Evolutionary conservation across 2,329 filamentous ascomycete species (phyloP).

Genomic region (Mollisia scopiformis): DNA sequence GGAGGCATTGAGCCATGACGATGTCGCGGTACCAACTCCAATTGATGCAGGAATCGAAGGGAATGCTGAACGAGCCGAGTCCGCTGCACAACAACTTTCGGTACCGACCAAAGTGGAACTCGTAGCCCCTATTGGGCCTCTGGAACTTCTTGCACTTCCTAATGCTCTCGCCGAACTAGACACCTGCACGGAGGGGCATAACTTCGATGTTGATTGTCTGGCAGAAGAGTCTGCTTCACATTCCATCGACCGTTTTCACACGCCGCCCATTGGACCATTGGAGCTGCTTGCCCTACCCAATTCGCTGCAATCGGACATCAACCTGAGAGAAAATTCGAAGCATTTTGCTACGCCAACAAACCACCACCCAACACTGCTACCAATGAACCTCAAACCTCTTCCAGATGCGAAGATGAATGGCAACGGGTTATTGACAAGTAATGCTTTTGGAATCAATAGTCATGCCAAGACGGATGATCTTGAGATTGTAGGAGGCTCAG

Average conservation of each 20-base stretch:
- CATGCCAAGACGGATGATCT: conserved; percentile 10
- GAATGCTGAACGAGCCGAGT: neutral
- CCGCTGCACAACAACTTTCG: neutral
- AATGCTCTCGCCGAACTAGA: conserved; percentile 40
- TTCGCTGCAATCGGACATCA: conserved; percentile 7
- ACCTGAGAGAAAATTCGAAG: too few species aligned
- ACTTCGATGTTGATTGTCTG: conserved; percentile 3
- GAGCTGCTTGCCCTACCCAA: conserved; percentile 20
- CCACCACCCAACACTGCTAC: too few species aligned
- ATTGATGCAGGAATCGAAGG: neutral
- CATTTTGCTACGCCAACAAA: too few species aligned
- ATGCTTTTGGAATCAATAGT: conserved; percentile 12
- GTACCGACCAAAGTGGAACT: neutral
- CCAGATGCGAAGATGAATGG: conserved; percentile 1
- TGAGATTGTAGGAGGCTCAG: conserved; percentile 19
- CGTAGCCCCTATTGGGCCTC: conserved; percentile 30
- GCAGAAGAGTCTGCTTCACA: conserved; percentile 3
- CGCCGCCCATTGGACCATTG: conserved; percentile 12
- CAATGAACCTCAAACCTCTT: neutral
- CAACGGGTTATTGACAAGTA: neutral
- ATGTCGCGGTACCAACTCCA: neutral
- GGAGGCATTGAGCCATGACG: neutral
- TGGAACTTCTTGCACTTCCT: conserved; percentile 56
- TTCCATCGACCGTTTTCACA: conserved; percentile 5
- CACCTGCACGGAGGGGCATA: neutral